phyloP scores from a whole-genome alignment of 208 protist species.

The Leishmania amazonensis region DNA sequence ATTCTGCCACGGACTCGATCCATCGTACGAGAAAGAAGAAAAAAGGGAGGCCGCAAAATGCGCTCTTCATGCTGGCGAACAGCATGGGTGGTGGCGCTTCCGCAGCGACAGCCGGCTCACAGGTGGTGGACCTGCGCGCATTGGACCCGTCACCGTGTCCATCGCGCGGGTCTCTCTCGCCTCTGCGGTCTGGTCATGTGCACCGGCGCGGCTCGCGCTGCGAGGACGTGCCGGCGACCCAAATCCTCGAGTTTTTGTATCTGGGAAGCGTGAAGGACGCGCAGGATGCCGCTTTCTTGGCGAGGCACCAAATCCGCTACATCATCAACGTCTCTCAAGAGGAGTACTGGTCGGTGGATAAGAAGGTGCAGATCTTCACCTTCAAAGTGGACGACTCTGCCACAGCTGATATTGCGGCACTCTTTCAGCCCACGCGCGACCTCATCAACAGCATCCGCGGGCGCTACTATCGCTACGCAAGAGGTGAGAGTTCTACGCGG shows the following conservation, averaged over 20 bases:
- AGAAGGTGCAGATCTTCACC: constrained; percentile 53
- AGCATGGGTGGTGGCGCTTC: constrained; percentile 3
- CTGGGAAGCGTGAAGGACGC: constrained; percentile 79
- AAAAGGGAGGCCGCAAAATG: constrained; percentile 22
- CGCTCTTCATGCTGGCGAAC: constrained; percentile 19
- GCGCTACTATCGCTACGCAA: constrained; percentile 44
- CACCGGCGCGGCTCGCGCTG: constrained; percentile 5
- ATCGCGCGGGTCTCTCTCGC: constrained; percentile 1
- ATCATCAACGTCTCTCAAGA: constrained; percentile 89
- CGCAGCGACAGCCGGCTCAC: not conserved
- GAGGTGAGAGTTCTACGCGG: constrained; percentile 6
- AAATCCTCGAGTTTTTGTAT: constrained; percentile 83
- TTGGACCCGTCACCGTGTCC: constrained; percentile 15
- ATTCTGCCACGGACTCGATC: not conserved
- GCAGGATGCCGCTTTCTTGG: constrained; percentile 70
- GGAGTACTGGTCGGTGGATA: constrained; percentile 85
- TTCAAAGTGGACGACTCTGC: constrained; percentile 74
- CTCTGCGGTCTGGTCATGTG: not conserved
- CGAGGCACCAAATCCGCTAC: constrained; percentile 56
- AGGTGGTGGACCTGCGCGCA: constrained; percentile 34
- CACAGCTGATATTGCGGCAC: constrained; percentile 57
- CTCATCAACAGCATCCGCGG: constrained; percentile 60
- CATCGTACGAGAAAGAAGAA: constrained; percentile 21
- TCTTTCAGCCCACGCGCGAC: constrained; percentile 56
- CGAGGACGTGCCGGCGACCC: constrained; percentile 47